Evolutionary conservation across 2,329 filamentous ascomycete species (phyloP), one percentile per base, ranked within the genome.

Genomic region (Colletotrichum eleusines): DNA sequence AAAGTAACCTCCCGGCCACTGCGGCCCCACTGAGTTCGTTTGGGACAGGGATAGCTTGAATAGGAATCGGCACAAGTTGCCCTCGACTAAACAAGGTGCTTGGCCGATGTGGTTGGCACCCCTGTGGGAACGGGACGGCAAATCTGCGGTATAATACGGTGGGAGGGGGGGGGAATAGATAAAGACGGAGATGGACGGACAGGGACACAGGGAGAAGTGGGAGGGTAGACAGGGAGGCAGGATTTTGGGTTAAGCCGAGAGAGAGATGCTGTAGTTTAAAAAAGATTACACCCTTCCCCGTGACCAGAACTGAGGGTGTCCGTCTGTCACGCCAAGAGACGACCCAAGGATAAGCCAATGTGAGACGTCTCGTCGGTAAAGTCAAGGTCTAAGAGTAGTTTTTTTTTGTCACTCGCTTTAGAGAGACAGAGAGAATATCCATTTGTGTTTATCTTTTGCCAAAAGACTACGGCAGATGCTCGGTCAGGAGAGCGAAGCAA

Each of bases 21-120:
- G 55, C 67, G 55, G 67, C 67, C 67, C 67, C 67, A 66, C 67
- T 66, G 63, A 42, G 63, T 70, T 66, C 63, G 67, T 61, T 66
- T 57, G 63, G 63, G 55, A 35, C 57, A 66, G 63, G 63, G 67
- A 60, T 70, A 23, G 55, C 26, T 50, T 33, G 55, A 61, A 48
- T 57, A 60, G 42, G 46, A 66, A 70, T 70, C 67, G 67, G 67
- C 63, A 70, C 67, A 60, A 70, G 63, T 62, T 70, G 63, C 67
- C 63, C 35, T 57, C 11, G 38, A 46, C 54, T 18, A 14, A 54
- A 55, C 18, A 57, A 31, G 63, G 51, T 61, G 40, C 63, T 48
- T 50, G 63, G 57, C 54, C 28, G 38, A 38, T 26, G 33, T 53
- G 31, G 16, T 8, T 7, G 18, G 8, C 42, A 20, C 20, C 11